Evolutionary conservation across 345 rosid genomes (phyloP), one percentile per base, ranked within the genome.

Genomic region (Citrus cavaleriei): DNA sequence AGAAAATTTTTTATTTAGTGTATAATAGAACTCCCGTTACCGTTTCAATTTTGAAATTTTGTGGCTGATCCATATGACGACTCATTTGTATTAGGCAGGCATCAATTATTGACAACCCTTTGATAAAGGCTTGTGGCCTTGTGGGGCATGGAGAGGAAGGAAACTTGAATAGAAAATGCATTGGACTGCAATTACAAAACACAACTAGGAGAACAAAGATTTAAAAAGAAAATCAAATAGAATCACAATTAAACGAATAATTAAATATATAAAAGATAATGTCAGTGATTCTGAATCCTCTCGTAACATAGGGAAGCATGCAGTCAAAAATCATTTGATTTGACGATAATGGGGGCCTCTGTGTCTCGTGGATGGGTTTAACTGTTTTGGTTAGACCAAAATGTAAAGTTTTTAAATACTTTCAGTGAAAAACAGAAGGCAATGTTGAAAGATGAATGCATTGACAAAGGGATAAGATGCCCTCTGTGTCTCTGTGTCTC

Each of bases 51-150:
- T 5, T n/a, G 65, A 32, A 72, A 55, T 25, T 27, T 55, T 12
- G 22, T 54, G 80, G 60, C 58, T 57, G 77, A 60, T 19, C 13
- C 60, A 80, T 27, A 25, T 12, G 27, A 63, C 73, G 77, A 70
- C 83, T 83, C 85, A 62, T 37, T 37, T 37, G 38, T 6, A 83
- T 74, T 54, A 74, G 75, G 61, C 16, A 27, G 74, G 82, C 60
- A 64, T 82, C 84, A 81, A 79, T 84, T 80, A 82, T 88, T 84
- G 84, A 79, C 68, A 37, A 62, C 46, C 58, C 71, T 51, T 71
- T 71, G 75, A 85, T 78, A 67, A 67, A 34, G 86, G 67, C 65
- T 71, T 62, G 18, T 79, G 73, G 69, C 38, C 65, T 71, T 68
- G 22, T 74, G 73, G 69, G 57, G 58, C 51, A 34, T 57, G 68